A percentile compares a stretch with the other conserved stretches of the same genome.
phyloP scores from a whole-genome alignment of 2,329 filamentous ascomycete genomes.

The Calcarisporium arbuscula region DNA sequence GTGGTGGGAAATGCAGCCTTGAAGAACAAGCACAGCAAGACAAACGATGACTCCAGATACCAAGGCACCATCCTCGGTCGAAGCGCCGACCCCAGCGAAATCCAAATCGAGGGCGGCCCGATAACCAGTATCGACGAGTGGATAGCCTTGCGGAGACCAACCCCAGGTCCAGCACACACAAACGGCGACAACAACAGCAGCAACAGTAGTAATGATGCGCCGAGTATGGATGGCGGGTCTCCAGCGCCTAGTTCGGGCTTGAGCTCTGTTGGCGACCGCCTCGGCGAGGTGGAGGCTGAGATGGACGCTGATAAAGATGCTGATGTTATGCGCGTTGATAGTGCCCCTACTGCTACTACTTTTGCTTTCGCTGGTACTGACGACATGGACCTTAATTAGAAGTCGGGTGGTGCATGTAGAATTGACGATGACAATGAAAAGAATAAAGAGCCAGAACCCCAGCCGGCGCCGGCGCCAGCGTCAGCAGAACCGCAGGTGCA shows the following conservation, averaged over 20 bases:
- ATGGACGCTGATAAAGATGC: no score
- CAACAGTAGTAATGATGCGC: slow-evolving; percentile 11
- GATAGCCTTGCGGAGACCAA: slow-evolving; percentile 24
- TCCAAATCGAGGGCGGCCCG: slow-evolving; percentile 71
- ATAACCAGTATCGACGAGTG: slow-evolving; percentile 30
- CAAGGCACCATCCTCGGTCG: slow-evolving; percentile 78
- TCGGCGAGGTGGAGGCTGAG: slow-evolving; percentile 22
- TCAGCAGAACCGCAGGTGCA: no score
- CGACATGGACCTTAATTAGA: slow-evolving; percentile 40
- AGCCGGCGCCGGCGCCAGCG: no score
- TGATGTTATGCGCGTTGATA: no score
- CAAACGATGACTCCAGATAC: slow-evolving; percentile 79
- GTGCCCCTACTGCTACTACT: no score
- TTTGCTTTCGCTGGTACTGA: slow-evolving; percentile 35
- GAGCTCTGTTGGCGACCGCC: slow-evolving; percentile 47
- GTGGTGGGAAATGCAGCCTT: slow-evolving; percentile 44
- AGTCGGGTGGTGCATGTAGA: background rate
- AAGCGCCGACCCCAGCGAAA: slow-evolving; percentile 60
- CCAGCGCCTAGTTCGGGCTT: slow-evolving; percentile 48
- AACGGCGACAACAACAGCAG: slow-evolving; percentile 7
- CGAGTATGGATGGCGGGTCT: slow-evolving; percentile 22
- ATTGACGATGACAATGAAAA: background rate
- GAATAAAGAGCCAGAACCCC: background rate
- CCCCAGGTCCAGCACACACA: slow-evolving; percentile 3
- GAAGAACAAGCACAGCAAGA: slow-evolving; percentile 90